Percentiles rank a stretch among this genome's conserved stretches.
phyloP scores from a whole-genome alignment of 2,329 filamentous ascomycete genomes.

The Clarireedia hainanense region DNA sequence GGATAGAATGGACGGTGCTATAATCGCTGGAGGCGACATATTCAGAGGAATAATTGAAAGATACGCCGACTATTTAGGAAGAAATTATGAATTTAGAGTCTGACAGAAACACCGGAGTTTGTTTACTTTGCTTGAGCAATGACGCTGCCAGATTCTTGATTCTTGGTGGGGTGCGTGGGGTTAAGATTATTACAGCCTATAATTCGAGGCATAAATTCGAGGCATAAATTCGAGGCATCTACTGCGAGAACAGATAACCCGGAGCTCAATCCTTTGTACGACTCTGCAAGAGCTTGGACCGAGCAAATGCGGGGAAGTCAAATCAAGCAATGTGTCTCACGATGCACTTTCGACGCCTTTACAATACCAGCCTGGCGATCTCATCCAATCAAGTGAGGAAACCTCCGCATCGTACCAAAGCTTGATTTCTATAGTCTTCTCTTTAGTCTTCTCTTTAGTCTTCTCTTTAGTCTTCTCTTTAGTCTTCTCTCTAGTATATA shows the following conservation, averaged over 20 bases:
- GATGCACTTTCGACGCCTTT: neutral
- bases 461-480: neutral
- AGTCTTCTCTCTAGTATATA: neutral
- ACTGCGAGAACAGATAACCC: no score
- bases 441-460: neutral
- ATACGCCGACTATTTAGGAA: neutral
- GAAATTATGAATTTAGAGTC: neutral
- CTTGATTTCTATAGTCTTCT: neutral
- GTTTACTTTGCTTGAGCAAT: neutral
- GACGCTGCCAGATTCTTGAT: neutral
- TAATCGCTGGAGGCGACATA: slow-evolving; percentile 89
- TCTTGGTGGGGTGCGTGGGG: neutral
- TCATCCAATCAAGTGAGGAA: neutral
- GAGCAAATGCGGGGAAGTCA: neutral
- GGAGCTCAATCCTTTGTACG: no score
- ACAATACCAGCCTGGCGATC: no score
- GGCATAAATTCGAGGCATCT: no score
- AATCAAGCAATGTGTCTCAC: neutral
- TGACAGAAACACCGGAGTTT: neutral
- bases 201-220: neutral
- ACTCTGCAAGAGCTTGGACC: neutral
- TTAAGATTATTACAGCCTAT: neutral
- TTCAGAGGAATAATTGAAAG: neutral
- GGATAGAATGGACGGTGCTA: slow-evolving; percentile 95
- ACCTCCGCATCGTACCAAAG: neutral